These are phyloP conservation scores for Lactifluus subvellereus DNA, from an alignment of 768 basidiomycete species.

Conservation along the genomic window DNA sequence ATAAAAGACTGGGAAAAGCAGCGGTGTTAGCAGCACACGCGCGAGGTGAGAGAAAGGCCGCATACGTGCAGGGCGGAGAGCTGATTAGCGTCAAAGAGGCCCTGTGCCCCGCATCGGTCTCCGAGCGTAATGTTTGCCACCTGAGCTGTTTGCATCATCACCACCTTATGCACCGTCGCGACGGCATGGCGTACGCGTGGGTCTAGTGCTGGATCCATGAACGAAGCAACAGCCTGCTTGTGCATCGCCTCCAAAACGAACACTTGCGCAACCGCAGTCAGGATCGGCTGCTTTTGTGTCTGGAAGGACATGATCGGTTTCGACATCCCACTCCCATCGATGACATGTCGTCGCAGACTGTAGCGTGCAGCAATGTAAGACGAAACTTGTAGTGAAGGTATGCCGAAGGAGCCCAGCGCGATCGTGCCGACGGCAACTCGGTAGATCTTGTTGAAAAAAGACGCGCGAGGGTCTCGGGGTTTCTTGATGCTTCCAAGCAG, in stretches of 20 bases:
- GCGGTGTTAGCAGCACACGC: slow-evolving; percentile 36
- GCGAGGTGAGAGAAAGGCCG: slow-evolving; percentile 31
- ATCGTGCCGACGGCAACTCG: slow-evolving; percentile 28
- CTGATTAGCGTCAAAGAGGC: slow-evolving; percentile 58
- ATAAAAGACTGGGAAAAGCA: slow-evolving; percentile 20
- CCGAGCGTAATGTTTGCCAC: slow-evolving; percentile 43
- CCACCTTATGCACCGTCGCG: slow-evolving; percentile 51
- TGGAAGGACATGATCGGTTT: slow-evolving; percentile 56
- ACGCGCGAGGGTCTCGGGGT: slow-evolving; percentile 11
- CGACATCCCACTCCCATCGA: slow-evolving; percentile 38
- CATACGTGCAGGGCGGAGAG: slow-evolving; percentile 50
- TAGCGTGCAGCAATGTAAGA: slow-evolving; percentile 54
- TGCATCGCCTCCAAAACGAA: slow-evolving; percentile 43
- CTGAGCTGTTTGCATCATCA: slow-evolving; percentile 32
- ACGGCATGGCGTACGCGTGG: slow-evolving; percentile 49
- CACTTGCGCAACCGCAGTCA: slow-evolving; percentile 46
- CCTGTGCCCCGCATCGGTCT: slow-evolving; percentile 62
- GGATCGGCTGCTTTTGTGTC: slow-evolving; percentile 58
- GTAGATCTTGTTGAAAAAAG: slow-evolving; percentile 25
- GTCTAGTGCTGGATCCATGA: slow-evolving; percentile 38
- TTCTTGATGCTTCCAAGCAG: slow-evolving; percentile 26
- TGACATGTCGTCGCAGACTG: slow-evolving; percentile 47
- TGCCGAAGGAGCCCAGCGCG: slow-evolving; percentile 24
- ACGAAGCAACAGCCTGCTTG: slow-evolving; percentile 36
- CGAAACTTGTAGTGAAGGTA: slow-evolving; percentile 46